phyloP scores from a whole-genome alignment of 768 basidiomycete genomes.

The Suillus fuscotomentosus region DNA sequence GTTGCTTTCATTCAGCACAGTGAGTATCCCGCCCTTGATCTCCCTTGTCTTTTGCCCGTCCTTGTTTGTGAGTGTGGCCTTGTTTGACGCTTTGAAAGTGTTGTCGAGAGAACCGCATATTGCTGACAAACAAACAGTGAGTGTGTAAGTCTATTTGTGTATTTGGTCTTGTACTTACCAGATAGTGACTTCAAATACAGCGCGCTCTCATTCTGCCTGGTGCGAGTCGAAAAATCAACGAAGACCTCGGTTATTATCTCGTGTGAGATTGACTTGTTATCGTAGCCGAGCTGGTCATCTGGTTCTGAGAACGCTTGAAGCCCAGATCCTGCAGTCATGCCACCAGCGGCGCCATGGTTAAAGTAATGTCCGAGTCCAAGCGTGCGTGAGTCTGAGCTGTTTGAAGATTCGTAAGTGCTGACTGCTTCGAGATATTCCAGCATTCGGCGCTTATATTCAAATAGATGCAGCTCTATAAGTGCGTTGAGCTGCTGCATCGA shows the following conservation, averaged over 20 bases:
- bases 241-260: constrained; percentile 22
- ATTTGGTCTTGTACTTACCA: background rate
- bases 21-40: too few species aligned
- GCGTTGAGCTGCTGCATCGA: background rate
- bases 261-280: constrained; percentile 11
- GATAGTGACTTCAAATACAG: background rate
- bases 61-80: constrained; percentile 9
- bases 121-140: background rate
- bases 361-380: background rate
- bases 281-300: constrained; percentile 3
- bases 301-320: constrained; percentile 1
- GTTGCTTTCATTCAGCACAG: too few species aligned
- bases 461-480: constrained; percentile 22
- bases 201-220: background rate
- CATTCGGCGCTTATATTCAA: constrained; percentile 16
- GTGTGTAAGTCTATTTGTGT: too few species aligned
- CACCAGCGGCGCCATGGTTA: background rate
- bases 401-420: background rate
- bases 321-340: too few species aligned
- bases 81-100: constrained; percentile 17
- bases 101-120: constrained; percentile 12
- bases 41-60: too few species aligned
- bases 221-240: constrained; percentile 11
- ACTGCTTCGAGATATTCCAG: constrained; percentile 14
- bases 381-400: background rate